Percentiles rank a stretch among this genome's conserved stretches.
These are phyloP conservation scores for Aspergillus indologenus DNA, from an alignment of 495 filamentous ascomycete species.

Conservation along the genomic window DNA sequence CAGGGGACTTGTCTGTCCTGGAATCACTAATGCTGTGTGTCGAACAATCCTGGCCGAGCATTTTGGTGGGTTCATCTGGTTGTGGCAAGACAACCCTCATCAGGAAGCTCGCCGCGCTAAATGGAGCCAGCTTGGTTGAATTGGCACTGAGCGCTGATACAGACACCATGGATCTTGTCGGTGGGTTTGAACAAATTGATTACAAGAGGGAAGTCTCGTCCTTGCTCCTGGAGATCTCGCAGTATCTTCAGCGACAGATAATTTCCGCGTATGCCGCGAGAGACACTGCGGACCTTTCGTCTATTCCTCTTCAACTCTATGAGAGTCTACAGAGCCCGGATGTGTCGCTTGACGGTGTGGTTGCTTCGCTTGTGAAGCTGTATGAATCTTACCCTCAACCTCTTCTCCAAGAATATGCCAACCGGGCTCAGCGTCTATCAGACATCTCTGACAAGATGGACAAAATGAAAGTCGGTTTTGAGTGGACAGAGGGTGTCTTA, in stretches of 20 bases:
- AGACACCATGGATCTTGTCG: constrained; percentile 94
- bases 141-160: constrained; percentile 88
- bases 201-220: constrained; percentile 61
- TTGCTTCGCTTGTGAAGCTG: constrained; percentile 31
- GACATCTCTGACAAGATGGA: constrained; percentile 49
- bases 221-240: constrained; percentile 51
- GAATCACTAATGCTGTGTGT: constrained; percentile 87
- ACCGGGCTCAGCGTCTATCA: constrained; percentile 38
- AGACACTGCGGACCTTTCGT: constrained; percentile 37
- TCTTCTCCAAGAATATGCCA: constrained; percentile 32
- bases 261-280: constrained; percentile 45
- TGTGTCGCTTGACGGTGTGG: constrained; percentile 34
- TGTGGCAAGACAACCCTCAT: constrained; percentile 82
- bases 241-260: constrained; percentile 52
- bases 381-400: constrained; percentile 28
- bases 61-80: constrained; percentile 81
- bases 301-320: constrained; percentile 32
- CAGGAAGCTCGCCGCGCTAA: constrained; percentile 70
- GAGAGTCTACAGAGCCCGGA: constrained; percentile 33
- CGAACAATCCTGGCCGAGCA: constrained; percentile 80
- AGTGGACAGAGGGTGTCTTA: constrained; percentile 93
- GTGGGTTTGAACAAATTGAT: constrained; percentile 94
- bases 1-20: constrained; percentile 59
- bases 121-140: constrained; percentile 68
- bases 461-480: constrained; percentile 69